Evolutionary conservation across 345 rosid species (phyloP).

Genomic region (Syzygium oleosum): DNA sequence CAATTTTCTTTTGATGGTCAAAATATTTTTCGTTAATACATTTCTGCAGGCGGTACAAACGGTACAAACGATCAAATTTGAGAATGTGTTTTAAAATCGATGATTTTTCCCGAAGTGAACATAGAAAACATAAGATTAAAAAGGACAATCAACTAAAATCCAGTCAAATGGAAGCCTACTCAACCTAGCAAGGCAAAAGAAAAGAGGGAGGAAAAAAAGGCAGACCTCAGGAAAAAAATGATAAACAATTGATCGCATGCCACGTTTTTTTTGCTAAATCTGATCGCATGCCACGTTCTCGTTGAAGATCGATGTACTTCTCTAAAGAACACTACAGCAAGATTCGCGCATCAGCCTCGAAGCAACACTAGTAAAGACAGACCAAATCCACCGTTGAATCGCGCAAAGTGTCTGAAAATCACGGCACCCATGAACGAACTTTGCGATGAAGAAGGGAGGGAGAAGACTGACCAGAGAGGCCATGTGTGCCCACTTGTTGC

Average conservation of each 20-base stretch:
- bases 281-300: neutral
- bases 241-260: neutral
- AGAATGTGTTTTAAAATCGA: neutral
- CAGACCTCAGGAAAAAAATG: neutral
- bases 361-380: too few species aligned
- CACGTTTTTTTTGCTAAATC: too few species aligned
- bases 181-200: neutral
- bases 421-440: too few species aligned
- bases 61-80: neutral
- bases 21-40: neutral
- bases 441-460: neutral
- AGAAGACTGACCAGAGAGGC: slow-evolving; percentile 60
- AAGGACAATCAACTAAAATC: neutral
- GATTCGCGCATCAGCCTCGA: neutral
- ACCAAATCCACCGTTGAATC: neutral
- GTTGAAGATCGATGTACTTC: neutral
- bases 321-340: neutral
- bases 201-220: neutral
- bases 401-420: neutral
- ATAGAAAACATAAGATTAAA: neutral
- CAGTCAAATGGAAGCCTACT: neutral
- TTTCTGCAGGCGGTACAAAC: neutral
- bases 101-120: neutral
- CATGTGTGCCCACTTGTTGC: slow-evolving; percentile 98
- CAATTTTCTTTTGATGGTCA: neutral